phyloP scores from a whole-genome alignment of 1,139 yeast genomes.

The Debaryomyces subglobosus region DNA sequence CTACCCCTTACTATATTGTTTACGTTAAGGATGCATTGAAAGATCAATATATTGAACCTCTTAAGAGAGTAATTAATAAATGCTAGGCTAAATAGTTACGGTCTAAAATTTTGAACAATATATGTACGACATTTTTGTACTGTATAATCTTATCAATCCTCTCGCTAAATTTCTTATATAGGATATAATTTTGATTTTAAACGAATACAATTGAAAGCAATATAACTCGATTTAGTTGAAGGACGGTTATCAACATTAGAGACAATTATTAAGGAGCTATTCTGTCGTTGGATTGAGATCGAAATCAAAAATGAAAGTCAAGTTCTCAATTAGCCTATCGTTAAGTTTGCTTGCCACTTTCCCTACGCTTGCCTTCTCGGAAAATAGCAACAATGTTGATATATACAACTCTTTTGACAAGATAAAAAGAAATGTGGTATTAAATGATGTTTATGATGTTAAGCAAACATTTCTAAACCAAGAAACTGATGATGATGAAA shows the following conservation, averaged over 20 bases:
- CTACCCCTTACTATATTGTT: slow-evolving; percentile 91
- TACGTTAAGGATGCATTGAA: slow-evolving; percentile 71
- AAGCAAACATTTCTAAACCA: slow-evolving; percentile 14
- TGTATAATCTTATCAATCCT: neutral
- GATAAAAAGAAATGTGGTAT: slow-evolving; percentile 26
- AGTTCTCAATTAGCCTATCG: neutral
- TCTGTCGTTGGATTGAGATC: neutral
- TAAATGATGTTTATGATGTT: slow-evolving; percentile 32
- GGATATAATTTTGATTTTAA: neutral
- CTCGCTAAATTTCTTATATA: neutral
- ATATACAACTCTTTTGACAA: slow-evolving; percentile 25
- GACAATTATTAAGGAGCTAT: neutral
- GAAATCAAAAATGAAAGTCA: slow-evolving; percentile 1
- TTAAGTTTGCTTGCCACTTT: slow-evolving; percentile 3
- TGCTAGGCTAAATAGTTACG: slow-evolving; percentile 3
- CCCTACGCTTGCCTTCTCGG: neutral
- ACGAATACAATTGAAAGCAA: neutral
- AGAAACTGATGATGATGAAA: slow-evolving; percentile 30
- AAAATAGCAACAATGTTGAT: neutral
- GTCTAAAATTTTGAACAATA: neutral
- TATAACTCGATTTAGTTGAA: neutral
- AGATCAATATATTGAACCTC: slow-evolving; percentile 65
- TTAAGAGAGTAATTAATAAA: slow-evolving; percentile 46
- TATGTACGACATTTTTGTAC: slow-evolving; percentile 7
- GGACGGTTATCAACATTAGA: neutral